phyloP scores from a whole-genome alignment of 2,329 filamentous ascomycete species.

The Domatiomyces catenatus region DNA sequence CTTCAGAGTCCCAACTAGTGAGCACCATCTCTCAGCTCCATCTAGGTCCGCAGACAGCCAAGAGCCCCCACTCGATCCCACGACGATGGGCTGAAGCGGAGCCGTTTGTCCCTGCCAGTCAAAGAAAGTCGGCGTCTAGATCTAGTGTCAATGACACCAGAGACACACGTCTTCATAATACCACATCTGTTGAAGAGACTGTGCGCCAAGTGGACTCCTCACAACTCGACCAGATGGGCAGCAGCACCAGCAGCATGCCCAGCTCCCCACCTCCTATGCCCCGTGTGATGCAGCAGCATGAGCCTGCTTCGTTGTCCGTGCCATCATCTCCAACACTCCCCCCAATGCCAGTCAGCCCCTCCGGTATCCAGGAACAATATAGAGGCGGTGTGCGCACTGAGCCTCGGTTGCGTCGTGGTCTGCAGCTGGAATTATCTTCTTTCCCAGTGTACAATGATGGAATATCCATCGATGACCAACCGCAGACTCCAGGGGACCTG shows the following conservation, averaged over 20 bases:
- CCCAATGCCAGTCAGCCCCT: conserved; percentile 6
- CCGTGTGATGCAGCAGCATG: neutral
- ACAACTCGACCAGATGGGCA: neutral
- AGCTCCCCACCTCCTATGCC: neutral
- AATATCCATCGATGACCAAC: conserved; percentile 10
- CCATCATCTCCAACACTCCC: conserved; percentile 1
- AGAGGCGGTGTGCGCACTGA: conserved; percentile 4
- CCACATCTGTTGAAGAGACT: neutral
- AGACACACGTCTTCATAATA: neutral
- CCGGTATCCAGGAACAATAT: neutral
- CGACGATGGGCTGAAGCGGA: conserved; percentile 3
- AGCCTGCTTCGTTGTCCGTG: neutral
- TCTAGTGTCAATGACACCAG: neutral
- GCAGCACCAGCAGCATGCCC: neutral
- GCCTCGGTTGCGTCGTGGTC: conserved; percentile 5
- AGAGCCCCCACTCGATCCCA: neutral
- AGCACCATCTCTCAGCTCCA: neutral
- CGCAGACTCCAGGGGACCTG: conserved; percentile 17
- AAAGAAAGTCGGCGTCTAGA: neutral
- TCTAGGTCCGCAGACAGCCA: neutral
- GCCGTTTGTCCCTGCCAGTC: neutral
- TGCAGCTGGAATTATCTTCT: conserved; percentile 10
- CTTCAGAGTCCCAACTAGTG: neutral
- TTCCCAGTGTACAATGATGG: conserved; percentile 17
- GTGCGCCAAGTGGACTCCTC: neutral